phyloP scores from a whole-genome alignment of 139 green algal species.

The Micractinium conductrix region DNA sequence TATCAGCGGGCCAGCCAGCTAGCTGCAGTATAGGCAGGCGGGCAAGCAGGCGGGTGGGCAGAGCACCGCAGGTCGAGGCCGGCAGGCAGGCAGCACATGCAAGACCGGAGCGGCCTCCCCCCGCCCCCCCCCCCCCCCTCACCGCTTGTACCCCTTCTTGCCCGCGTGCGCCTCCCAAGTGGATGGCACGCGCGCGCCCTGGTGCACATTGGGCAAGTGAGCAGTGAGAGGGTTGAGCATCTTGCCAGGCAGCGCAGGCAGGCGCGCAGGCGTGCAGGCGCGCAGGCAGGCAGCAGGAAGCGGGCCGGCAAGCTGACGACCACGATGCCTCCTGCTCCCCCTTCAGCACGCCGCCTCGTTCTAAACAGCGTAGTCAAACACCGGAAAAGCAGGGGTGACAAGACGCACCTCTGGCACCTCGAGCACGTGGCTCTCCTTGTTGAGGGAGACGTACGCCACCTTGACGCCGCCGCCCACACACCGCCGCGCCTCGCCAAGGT shows the following conservation, averaged over 20 bases:
- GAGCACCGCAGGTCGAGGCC: too few relatives aligned
- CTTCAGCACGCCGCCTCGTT: too few relatives aligned
- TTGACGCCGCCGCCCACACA: conserved; percentile 23
- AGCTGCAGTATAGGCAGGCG: background rate
- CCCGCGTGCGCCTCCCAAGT: conserved; percentile 65
- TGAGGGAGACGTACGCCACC: conserved; percentile 76
- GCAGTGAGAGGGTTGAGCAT: background rate
- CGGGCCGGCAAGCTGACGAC: background rate
- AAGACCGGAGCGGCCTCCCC: too few relatives aligned
- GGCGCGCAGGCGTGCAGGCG: too few relatives aligned
- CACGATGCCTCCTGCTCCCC: too few relatives aligned
- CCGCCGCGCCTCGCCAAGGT: conserved; percentile 52
- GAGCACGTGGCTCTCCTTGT: conserved; percentile 91
- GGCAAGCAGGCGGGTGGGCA: too few relatives aligned
- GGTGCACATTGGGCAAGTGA: background rate
- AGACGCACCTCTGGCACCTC: conserved; percentile 26
- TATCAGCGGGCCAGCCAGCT: background rate
- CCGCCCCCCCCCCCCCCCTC: too few relatives aligned
- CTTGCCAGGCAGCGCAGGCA: background rate
- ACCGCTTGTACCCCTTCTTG: conserved; percentile 82
- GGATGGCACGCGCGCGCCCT: conserved; percentile 41
- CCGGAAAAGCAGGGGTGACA: background rate
- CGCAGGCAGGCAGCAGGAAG: background rate
- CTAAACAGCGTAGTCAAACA: background rate
- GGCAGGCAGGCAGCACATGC: too few relatives aligned